phyloP scores from a whole-genome alignment of 1,284 basidiomycete species.

The Volvariella volvacea region DNA sequence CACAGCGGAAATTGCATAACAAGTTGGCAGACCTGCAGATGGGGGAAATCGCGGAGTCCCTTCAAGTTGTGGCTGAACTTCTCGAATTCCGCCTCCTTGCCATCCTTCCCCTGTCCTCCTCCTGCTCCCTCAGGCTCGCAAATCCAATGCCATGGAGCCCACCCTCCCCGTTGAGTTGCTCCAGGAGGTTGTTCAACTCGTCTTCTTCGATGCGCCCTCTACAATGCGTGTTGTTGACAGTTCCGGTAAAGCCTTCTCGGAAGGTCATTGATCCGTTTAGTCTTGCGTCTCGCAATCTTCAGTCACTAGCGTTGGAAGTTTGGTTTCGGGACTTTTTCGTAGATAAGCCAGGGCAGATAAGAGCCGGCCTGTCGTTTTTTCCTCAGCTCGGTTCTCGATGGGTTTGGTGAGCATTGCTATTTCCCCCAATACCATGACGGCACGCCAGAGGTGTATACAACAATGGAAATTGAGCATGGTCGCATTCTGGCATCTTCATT shows the following conservation, averaged over 20 bases:
- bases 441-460: too few species aligned
- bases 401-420: conserved; percentile 18
- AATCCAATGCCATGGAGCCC: background rate
- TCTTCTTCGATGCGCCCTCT: conserved; percentile 2
- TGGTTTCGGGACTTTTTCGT: conserved; percentile 25
- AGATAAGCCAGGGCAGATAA: conserved; percentile 14
- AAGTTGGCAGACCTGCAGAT: too few species aligned
- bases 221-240: background rate
- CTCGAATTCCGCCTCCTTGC: too few species aligned
- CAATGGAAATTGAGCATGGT: background rate
- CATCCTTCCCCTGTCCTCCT: too few species aligned
- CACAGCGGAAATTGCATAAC: too few species aligned
- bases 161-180: background rate
- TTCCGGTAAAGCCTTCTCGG: conserved; percentile 21
- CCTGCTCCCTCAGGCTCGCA: background rate
- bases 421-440: too few species aligned
- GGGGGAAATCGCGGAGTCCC: too few species aligned
- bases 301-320: conserved; percentile 17
- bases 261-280: conserved; percentile 18
- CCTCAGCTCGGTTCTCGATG: conserved; percentile 18
- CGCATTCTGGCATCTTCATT: conserved; percentile 18
- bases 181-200: background rate
- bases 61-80: too few species aligned
- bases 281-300: conserved; percentile 18
- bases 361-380: conserved; percentile 13